A percentile compares a stretch with the other conserved stretches of the same genome.
These are phyloP conservation scores for Leishmania martiniquensis DNA, from an alignment of 208 protist species.

Conservation along the genomic window DNA sequence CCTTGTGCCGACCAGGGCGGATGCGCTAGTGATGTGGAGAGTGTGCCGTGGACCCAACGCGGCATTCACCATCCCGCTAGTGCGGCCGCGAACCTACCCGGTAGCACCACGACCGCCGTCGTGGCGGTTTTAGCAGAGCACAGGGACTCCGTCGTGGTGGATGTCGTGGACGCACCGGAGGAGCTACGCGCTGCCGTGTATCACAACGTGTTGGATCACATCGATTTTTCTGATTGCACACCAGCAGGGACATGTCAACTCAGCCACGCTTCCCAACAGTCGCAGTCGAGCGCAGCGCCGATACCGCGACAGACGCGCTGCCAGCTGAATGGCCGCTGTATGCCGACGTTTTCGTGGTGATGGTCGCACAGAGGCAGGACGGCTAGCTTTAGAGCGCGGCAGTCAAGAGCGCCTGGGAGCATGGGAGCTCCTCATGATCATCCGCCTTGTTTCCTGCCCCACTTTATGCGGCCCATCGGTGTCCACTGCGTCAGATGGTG, in stretches of 20 bases:
- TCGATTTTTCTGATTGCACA: constrained; percentile 46
- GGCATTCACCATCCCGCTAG: neutral
- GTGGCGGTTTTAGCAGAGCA: constrained; percentile 50
- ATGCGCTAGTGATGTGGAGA: neutral
- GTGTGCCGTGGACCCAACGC: neutral
- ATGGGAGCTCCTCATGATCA: neutral
- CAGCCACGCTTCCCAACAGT: neutral
- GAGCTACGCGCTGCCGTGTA: constrained; percentile 58
- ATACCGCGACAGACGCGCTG: constrained; percentile 10
- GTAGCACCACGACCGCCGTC: constrained; percentile 13
- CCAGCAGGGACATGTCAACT: neutral
- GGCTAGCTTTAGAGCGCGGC: neutral
- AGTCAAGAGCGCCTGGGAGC: neutral
- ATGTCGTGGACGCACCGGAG: constrained; percentile 36
- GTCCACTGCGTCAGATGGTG: neutral
- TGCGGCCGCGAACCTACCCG: neutral
- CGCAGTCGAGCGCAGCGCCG: neutral
- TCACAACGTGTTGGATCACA: constrained; percentile 45
- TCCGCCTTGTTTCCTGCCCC: neutral
- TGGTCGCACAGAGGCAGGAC: neutral
- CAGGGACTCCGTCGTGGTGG: constrained; percentile 31
- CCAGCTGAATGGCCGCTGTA: constrained; percentile 53
- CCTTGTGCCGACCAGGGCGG: neutral
- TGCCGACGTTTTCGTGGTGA: constrained; percentile 38
- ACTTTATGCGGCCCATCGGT: neutral